Base-by-base conservation (phyloP, 163 green algal species). In the Chloroidium sp. region DNA sequence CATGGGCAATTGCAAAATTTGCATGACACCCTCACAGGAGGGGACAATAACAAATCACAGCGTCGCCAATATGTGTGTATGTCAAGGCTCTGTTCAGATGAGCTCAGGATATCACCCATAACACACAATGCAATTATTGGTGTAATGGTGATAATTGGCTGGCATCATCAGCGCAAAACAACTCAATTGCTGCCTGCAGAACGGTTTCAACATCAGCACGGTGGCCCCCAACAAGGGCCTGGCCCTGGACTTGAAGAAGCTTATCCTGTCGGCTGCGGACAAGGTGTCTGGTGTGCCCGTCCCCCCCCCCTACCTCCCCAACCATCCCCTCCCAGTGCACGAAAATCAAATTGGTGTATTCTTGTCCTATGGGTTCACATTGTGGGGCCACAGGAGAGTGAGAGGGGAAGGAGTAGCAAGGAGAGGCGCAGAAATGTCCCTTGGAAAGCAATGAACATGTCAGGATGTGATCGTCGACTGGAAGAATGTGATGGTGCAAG, bases 201-300 rank as follows among this genome's bases (percentile, higher is more conserved):
- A 81, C 60, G 78, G 78, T 4, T 76, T 59, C 14, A 60, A 76
- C 13, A 75, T 81, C 4, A 77, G 62, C 78, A 81, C 78, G 0
- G 4, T 61, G 57, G 78, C 78, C 10, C 78, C 78, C 67, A 81
- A 81, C 78, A 81, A 77, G 78, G 78, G 78, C 1, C 59, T 77
- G 2, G 78, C 67, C 3, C 13, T 8, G 67, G 57, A 81, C 57
- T 59, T 81, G 14, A 81, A 81, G 68, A 76, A 68, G 57, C 36
- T 81, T 14, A 76, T 81, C 58, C 78, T 84, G 61, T 57, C n/a
- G 3, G 58, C 76, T 2, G 76, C 76, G 3, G 78, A 77, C 13
- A 75, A 75, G 8, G 67, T 76, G 57, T 61, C 59, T 3, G 67
- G 67, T 77, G 64, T 10, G 64, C 36, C 36, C 36, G 36, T 36